These are phyloP conservation scores for Plasmodium falciparum DNA, from an alignment of 169 alveolate species.

Conservation along the genomic window DNA sequence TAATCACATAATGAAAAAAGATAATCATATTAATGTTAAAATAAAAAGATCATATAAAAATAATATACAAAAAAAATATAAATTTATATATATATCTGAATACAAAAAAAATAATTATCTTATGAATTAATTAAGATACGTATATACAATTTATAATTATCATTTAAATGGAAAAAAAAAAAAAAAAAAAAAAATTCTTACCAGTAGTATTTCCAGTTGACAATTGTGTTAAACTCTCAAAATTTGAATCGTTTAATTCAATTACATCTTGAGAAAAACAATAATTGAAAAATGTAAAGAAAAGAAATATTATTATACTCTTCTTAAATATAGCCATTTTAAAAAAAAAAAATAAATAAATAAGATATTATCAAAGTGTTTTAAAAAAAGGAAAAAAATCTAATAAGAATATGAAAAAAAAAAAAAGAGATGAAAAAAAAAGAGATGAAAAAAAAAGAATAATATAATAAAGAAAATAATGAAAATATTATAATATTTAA, in stretches of 20 bases:
- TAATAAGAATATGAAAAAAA: not conserved
- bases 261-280: conserved; percentile 77
- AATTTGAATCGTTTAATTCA: conserved; percentile 79
- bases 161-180: too few species aligned
- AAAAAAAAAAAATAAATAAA: too few species aligned
- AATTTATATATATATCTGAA: not conserved
- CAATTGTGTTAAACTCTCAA: conserved; percentile 82
- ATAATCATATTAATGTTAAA: too few species aligned
- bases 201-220: conserved; percentile 85
- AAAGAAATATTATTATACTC: conserved; percentile 24
- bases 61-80: not conserved
- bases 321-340: conserved; percentile 52
- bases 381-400: conserved; percentile 10
- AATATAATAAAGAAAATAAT: not conserved
- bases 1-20: too few species aligned
- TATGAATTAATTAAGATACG: not conserved
- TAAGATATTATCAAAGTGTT: not conserved
- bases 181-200: conserved; percentile 4
- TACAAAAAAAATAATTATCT: not conserved
- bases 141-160: not conserved
- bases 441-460: too few species aligned
- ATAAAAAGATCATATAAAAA: too few species aligned
- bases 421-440: too few species aligned
- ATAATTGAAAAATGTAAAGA: conserved; percentile 36
- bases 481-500: conserved; percentile 1